Conservation (phyloP, 2,329 filamentous ascomycete species). For the Coleophoma cylindrospora region DNA sequence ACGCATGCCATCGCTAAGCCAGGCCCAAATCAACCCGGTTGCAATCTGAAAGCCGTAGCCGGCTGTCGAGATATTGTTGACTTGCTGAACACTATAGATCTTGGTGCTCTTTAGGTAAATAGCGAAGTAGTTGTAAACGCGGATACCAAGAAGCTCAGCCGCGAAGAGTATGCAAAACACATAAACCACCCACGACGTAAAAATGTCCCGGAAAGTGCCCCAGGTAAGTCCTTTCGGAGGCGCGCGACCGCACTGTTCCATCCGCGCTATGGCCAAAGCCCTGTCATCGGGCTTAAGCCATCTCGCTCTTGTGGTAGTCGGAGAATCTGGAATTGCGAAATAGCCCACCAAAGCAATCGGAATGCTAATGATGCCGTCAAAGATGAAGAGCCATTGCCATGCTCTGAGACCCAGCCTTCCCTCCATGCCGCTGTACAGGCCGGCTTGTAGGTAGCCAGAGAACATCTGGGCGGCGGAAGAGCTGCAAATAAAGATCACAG, state of each 20-base stretch:
- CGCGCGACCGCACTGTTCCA: neutral
- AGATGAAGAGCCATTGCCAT: slow-evolving; percentile 51
- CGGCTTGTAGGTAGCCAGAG: slow-evolving; percentile 49
- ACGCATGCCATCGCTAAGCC: neutral
- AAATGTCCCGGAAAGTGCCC: neutral
- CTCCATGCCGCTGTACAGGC: slow-evolving; percentile 37
- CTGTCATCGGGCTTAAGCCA: slow-evolving; percentile 31
- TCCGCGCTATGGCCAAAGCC: neutral
- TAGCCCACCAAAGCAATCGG: slow-evolving; percentile 46
- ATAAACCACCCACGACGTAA: neutral
- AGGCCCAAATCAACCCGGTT: neutral
- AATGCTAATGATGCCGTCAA: slow-evolving; percentile 48
- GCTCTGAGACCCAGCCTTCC: slow-evolving; percentile 40
- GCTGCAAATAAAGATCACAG: slow-evolving; percentile 46
- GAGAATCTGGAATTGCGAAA: slow-evolving; percentile 42
- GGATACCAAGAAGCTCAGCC: neutral
- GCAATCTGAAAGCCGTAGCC: neutral
- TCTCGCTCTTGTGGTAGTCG: slow-evolving; percentile 41
- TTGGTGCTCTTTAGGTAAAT: neutral
- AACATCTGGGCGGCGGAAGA: slow-evolving; percentile 20
- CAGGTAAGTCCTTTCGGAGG: neutral
- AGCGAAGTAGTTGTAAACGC: neutral
- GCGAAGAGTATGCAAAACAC: neutral
- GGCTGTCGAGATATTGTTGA: slow-evolving; percentile 1
- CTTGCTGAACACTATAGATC: neutral